Evolutionary conservation across 2,329 filamentous ascomycete species (phyloP).

Genomic region (Pochonia chlamydosporia): DNA sequence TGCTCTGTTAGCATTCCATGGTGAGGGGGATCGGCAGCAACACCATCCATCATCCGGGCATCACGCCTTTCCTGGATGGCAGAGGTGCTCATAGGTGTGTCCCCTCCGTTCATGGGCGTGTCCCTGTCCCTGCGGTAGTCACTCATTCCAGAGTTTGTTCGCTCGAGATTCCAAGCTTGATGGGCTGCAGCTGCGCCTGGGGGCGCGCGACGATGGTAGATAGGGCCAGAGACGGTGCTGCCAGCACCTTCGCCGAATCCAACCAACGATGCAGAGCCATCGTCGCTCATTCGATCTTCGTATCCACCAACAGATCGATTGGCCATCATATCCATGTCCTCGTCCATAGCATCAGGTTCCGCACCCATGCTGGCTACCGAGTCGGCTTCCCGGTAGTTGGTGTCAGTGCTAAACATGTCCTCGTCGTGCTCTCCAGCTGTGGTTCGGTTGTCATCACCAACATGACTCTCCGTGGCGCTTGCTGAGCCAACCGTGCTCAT

Average conservation of each 20-base stretch:
- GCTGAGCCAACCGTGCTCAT: conserved; percentile 90
- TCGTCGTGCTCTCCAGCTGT: conserved; percentile 53
- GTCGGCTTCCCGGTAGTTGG: conserved; percentile 51
- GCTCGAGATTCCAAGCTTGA: conserved; percentile 39
- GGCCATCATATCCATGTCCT: conserved; percentile 41
- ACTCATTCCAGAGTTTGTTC: conserved; percentile 47
- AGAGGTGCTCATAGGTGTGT: conserved; percentile 40
- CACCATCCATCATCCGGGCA: conserved; percentile 61
- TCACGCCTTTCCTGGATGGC: conserved; percentile 49
- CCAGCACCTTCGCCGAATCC: conserved; percentile 90
- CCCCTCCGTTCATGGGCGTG: conserved; percentile 22
- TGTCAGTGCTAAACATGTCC: conserved; percentile 67
- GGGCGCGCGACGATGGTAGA: conserved; percentile 50
- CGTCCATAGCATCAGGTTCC: conserved; percentile 44
- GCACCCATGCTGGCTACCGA: conserved; percentile 51
- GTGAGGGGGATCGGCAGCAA: conserved; percentile 49
- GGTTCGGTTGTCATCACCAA: conserved; percentile 48
- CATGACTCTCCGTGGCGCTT: conserved; percentile 73
- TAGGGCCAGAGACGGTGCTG: conserved; percentile 75
- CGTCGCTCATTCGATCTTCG: conserved; percentile 77
- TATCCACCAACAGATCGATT: conserved; percentile 44
- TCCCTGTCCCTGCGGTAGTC: conserved; percentile 35
- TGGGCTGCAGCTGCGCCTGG: conserved; percentile 33
- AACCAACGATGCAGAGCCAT: conserved; percentile 76
- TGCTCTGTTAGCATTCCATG: conserved; percentile 44